A percentile compares a stretch with the other conserved stretches of the same genome.
phyloP scores from a whole-genome alignment of 169 alveolate genomes.

The Plasmodium coatneyi region DNA sequence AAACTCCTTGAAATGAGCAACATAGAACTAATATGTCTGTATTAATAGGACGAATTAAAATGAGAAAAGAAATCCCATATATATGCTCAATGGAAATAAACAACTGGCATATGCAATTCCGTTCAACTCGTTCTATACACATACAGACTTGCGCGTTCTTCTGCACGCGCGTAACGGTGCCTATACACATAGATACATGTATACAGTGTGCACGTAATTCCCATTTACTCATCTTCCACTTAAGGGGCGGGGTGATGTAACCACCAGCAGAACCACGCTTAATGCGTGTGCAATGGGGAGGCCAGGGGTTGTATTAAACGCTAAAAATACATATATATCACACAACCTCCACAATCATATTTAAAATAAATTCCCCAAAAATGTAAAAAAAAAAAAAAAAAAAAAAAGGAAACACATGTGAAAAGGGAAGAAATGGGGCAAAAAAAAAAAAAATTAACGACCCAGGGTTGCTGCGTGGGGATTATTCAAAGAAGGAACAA shows the following conservation, averaged over 20 bases:
- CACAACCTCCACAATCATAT: neutral
- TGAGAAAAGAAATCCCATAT: neutral
- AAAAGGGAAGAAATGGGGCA: neutral
- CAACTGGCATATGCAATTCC: neutral
- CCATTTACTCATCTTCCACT: neutral
- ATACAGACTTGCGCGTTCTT: neutral
- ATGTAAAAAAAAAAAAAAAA: neutral
- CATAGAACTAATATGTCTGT: neutral
- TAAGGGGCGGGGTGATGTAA: neutral
- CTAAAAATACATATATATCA: neutral
- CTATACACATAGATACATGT: conserved; percentile 1
- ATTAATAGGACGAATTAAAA: neutral
- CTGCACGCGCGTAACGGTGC: neutral
- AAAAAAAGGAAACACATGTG: neutral
- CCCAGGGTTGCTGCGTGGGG: conserved; percentile 62
- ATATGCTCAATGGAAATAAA: neutral
- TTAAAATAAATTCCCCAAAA: conserved; percentile 3
- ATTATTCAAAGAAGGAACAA: conserved; percentile 58
- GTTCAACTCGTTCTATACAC: neutral
- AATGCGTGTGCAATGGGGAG: neutral
- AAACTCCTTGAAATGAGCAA: neutral
- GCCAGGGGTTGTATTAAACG: neutral
- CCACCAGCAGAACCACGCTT: neutral
- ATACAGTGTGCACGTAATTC: neutral
- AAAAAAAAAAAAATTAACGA: conserved; percentile 49